phyloP scores from a whole-genome alignment of 805 yeast genomes.

The Blastobotrys americana region DNA sequence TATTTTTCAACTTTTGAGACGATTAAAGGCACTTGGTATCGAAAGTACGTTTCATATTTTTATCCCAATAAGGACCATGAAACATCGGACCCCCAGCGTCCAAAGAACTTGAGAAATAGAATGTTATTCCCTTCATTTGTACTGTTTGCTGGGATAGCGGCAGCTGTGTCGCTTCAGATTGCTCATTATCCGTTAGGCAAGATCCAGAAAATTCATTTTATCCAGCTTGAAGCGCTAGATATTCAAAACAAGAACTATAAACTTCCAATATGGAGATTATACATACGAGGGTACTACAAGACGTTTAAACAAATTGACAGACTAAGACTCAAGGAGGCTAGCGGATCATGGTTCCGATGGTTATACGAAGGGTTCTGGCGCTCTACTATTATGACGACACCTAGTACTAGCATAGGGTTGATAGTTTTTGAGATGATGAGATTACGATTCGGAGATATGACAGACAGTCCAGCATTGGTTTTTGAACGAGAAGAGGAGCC shows the following conservation, averaged over 20 bases:
- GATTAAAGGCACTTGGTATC: constrained; percentile 48
- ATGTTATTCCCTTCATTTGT: constrained; percentile 62
- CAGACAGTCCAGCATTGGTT: constrained; percentile 8
- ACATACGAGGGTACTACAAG: constrained; percentile 69
- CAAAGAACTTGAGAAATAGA: constrained; percentile 31
- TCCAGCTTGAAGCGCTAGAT: constrained; percentile 75
- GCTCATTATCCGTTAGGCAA: constrained; percentile 80
- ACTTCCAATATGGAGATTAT: constrained; percentile 34
- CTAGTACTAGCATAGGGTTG: constrained; percentile 83
- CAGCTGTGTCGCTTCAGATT: constrained; percentile 67
- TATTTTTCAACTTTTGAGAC: constrained; percentile 77
- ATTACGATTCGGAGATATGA: constrained; percentile 17
- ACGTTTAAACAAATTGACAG: constrained; percentile 55
- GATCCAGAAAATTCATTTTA: constrained; percentile 70
- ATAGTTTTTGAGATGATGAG: constrained; percentile 79
- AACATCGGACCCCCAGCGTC: constrained; percentile 18
- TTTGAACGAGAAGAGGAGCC: too few species aligned
- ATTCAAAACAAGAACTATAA: constrained; percentile 32
- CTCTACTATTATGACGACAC: constrained; percentile 68
- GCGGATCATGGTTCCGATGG: constrained; percentile 53
- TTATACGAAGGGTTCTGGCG: constrained; percentile 71
- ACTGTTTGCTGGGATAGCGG: constrained; percentile 78
- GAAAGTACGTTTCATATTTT: constrained; percentile 21
- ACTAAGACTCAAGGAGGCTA: constrained; percentile 47
- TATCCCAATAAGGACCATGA: constrained; percentile 20